Percentiles rank a stretch among this genome's conserved stretches.
Conservation (phyloP, 2,329 filamentous ascomycete genomes). For the Zelopaecilomyces penicillatus region DNA sequence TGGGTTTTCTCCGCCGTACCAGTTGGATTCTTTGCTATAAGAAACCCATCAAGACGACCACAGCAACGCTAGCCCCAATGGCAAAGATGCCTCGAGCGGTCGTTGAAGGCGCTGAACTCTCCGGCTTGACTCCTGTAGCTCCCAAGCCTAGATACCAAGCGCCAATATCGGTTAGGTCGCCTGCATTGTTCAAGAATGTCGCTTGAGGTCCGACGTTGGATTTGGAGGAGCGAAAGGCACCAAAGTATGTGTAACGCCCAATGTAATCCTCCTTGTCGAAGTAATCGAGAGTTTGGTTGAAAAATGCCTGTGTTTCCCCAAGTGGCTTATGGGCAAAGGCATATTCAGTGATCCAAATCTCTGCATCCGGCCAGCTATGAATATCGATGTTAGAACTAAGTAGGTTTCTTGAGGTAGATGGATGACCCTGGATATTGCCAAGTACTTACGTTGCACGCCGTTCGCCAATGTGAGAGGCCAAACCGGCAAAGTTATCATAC, state of each 20-base stretch:
- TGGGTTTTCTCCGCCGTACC: too few species aligned
- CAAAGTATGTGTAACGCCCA: slow-evolving; percentile 66
- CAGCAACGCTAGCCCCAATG: slow-evolving; percentile 2
- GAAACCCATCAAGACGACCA: not conserved
- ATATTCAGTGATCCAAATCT: slow-evolving; percentile 75
- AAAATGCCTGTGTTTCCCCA: slow-evolving; percentile 53
- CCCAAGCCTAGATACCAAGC: slow-evolving; percentile 62
- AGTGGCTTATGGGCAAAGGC: slow-evolving; percentile 52
- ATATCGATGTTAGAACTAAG: not conserved
- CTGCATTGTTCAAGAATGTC: slow-evolving; percentile 59
- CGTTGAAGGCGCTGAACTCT: slow-evolving; percentile 12
- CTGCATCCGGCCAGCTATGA: slow-evolving; percentile 47
- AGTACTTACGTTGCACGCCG: slow-evolving; percentile 25
- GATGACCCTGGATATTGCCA: not conserved
- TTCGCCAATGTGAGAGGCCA: slow-evolving; percentile 59
- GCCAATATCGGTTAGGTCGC: slow-evolving; percentile 66
- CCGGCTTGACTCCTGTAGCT: slow-evolving; percentile 36
- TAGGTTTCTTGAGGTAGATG: not conserved
- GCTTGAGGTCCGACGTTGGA: slow-evolving; percentile 69
- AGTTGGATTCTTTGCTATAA: too few species aligned
- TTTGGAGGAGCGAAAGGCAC: slow-evolving; percentile 58
- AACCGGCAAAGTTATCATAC: slow-evolving; percentile 61
- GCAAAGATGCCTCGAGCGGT: not conserved
- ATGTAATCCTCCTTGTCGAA: slow-evolving; percentile 52
- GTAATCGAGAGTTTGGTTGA: slow-evolving; percentile 56